phyloP scores from a whole-genome alignment of 257 asterid genomes.

The Rubia yunnanensis region DNA sequence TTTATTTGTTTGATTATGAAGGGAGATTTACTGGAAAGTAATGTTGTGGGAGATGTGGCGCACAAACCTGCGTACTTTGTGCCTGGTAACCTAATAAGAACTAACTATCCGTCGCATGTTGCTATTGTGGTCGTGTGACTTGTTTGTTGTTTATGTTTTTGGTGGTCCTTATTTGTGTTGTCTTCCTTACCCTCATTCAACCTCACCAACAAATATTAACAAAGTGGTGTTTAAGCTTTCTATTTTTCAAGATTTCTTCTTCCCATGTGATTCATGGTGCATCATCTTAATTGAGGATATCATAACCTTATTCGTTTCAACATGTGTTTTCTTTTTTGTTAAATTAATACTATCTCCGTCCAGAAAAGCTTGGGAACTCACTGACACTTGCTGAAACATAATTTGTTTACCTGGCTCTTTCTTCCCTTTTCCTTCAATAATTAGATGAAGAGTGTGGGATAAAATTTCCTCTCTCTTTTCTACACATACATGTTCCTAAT shows the following conservation, averaged over 20 bases:
- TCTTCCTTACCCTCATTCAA: not conserved
- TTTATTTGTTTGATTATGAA: conserved; percentile 66
- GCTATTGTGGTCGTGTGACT: not conserved
- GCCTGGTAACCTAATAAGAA: conserved; percentile 57
- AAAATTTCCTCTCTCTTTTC: not conserved
- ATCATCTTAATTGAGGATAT: not conserved
- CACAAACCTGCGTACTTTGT: conserved; percentile 99
- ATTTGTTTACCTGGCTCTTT: conserved; percentile 96
- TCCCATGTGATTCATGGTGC: not conserved
- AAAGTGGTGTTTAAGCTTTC: not conserved
- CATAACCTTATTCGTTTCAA: not conserved
- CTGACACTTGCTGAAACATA: no score
- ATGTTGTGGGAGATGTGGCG: conserved; percentile 76
- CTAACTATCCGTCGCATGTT: not conserved
- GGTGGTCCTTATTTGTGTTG: not conserved
- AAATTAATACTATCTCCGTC: no score
- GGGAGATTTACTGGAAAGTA: conserved; percentile 91
- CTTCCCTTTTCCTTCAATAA: conserved; percentile 58
- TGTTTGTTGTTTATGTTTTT: not conserved
- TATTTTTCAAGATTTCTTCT: not conserved
- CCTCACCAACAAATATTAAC: not conserved
- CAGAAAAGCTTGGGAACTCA: no score
- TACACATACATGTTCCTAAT: not conserved
- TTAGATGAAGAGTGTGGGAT: conserved; percentile 13
- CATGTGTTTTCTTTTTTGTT: not conserved